Base-by-base conservation (phyloP, 2,329 filamentous ascomycete species). In the Cercospora sojina region DNA sequence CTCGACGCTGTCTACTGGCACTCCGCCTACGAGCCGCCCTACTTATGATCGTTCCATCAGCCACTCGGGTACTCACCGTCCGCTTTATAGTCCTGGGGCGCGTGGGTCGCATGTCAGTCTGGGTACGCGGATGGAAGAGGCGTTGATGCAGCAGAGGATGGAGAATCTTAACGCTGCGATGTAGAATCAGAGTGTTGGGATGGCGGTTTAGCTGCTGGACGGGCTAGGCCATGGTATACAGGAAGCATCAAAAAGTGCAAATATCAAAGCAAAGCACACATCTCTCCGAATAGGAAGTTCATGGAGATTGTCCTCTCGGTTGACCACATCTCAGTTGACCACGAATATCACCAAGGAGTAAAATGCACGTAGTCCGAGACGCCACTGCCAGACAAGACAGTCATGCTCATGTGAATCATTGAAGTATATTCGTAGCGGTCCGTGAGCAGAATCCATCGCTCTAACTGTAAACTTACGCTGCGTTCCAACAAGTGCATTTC, bases 91-190 rank as follows among this genome's bases (percentile, higher is more conserved):
- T 57, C 73, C 74, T 20, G 74, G 69, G 2, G 71, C 65, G 35
- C 64, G 65, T 43, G 65, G 59, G 3, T 59, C 53, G 1, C 49
- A 63, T 10, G 62, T 35, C 13, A 65, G 64, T 13, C 64, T 71
- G 51, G 58, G 66, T 32, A 53, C 51, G 13, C 70, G 74, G 47
- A 66, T 75, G 69, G 72, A 70, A 29, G 67, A 72, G n/a, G 73
- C 73, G 13, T 56, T 74, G 64, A 58, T 65, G 64, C 68, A 70
- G 60, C 70, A 73, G 63, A 66, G 68, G 43, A 64, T 74, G 67
- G 74, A 74, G 64, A 76, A 76, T 20, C 71, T 74, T 63, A 66
- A 74, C 57, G 74, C 74, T 38, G 70, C 73, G 3, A 67, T 74
- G 68, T 60, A 71, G 41, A 75, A 74, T 18, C 69, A 71, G 32